Conservation (phyloP, 148 eudicot genomes). For the Beta vulgaris region DNA sequence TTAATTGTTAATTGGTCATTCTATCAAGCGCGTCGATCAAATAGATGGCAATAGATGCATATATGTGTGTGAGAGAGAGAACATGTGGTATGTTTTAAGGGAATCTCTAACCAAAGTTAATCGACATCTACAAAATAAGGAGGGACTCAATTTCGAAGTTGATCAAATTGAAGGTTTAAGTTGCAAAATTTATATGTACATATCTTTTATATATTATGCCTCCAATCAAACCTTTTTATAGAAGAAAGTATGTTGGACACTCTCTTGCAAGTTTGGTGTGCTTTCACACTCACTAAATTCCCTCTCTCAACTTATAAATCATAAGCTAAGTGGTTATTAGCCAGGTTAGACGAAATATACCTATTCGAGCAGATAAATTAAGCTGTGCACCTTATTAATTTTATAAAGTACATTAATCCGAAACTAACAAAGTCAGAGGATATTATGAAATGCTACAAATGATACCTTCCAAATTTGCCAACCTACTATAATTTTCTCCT, state of each 20-base stretch:
- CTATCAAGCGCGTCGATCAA: no score
- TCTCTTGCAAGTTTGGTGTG: neutral
- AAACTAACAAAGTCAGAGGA: neutral
- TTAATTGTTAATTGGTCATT: no score
- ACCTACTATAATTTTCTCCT: neutral
- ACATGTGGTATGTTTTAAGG: no score
- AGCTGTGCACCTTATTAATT: slow-evolving; percentile 18
- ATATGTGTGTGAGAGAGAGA: no score
- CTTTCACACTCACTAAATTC: neutral
- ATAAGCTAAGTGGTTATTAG: neutral
- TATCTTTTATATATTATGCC: no score
- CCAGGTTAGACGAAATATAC: slow-evolving; percentile 19
- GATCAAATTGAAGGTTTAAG: neutral
- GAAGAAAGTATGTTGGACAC: neutral
- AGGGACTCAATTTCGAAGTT: neutral
- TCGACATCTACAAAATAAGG: neutral
- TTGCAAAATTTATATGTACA: neutral
- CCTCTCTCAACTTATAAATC: neutral
- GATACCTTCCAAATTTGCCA: neutral
- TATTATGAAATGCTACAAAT: neutral
- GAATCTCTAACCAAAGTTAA: neutral
- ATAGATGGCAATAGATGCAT: no score
- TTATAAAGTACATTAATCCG: neutral
- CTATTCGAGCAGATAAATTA: slow-evolving; percentile 25
- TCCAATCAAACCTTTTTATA: neutral